Evolutionary conservation across 2,329 filamentous ascomycete species (phyloP), one percentile per base, ranked within the genome.

Genomic region (Helminthosporium solani): DNA sequence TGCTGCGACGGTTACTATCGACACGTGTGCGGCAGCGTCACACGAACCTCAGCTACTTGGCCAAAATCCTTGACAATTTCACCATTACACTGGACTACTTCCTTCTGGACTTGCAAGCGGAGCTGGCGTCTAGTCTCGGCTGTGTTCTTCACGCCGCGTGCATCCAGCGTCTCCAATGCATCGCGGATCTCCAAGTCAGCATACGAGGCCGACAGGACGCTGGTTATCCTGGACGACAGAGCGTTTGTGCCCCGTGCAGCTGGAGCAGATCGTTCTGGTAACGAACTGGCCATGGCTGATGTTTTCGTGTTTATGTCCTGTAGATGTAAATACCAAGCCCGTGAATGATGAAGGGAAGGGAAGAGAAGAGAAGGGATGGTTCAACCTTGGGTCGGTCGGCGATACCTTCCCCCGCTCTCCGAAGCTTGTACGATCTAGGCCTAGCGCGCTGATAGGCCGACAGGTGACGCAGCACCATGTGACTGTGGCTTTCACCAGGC

Each of bases 31-130:
- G 40, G 27, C 15, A 37, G 16, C 8, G 34, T 15, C 35, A 14
- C 36, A 63, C 61, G 19, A 50, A 92, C 88, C 79, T 95, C 88
- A 23, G 91, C 89, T 54, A 99, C 90, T 44, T 84, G 80, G 28
- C 90, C 89, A 71, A 97, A 97, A 65, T 96, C 90, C 43, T 82
- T 78, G 47, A 97, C 83, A 53, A 97, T 88, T 54, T 89, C 83
- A 40, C 88, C 90, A 81, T 97, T 96, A 71, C 87, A 90, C 54
- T 92, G 83, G 46, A 97, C 91, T 30, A 96, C 88, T 64, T 97
- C 91, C 67, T 87, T 92, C 66, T 97, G 90, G 1, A 95, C 78
- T 64, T 95, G 85, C 1, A 95, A 72, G 14, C 91, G 84, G 14
- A 97, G 73, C 47, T 88, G 85, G 5, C 92, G 83, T 41, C 94